phyloP scores from a whole-genome alignment of 148 eudicot genomes.

The Limonium bicolor region DNA sequence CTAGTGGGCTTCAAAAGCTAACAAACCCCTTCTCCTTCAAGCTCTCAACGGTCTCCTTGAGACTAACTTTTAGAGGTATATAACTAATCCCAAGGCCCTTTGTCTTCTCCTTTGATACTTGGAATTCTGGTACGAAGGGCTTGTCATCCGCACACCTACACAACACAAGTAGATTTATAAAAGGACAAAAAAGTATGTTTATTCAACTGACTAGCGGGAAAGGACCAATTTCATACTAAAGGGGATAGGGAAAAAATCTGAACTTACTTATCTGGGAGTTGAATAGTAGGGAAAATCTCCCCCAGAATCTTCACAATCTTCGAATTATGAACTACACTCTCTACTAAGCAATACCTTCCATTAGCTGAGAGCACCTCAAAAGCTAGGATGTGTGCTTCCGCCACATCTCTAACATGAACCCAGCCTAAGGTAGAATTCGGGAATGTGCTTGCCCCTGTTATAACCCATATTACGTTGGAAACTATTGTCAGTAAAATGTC shows the following conservation, averaged over 20 bases:
- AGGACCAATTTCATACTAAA: too few relatives aligned
- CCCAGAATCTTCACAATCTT: conserved; percentile 15
- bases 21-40: conserved; percentile 14
- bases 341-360: conserved; percentile 45
- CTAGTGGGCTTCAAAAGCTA: too few relatives aligned
- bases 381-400: conserved; percentile 36
- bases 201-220: too few relatives aligned
- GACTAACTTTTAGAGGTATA: conserved; percentile 7
- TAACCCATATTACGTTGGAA: too few relatives aligned
- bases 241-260: neutral
- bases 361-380: conserved; percentile 36
- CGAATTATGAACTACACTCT: conserved; percentile 7
- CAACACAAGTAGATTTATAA: too few relatives aligned
- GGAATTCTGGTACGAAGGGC: conserved; percentile 2
- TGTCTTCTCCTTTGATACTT: conserved; percentile 10
- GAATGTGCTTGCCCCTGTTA: conserved; percentile 20
- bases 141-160: conserved; percentile 17
- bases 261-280: conserved; percentile 23
- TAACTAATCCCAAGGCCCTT: conserved; percentile 17
- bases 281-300: conserved; percentile 24
- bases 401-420: conserved; percentile 51
- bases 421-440: conserved; percentile 6
- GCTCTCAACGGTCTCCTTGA: conserved; percentile 21
- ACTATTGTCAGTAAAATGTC: too few relatives aligned
- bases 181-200: too few relatives aligned